Base-by-base conservation (phyloP, 129 eudicot genomes). In the Pseudognaphalium luteoalbum region DNA sequence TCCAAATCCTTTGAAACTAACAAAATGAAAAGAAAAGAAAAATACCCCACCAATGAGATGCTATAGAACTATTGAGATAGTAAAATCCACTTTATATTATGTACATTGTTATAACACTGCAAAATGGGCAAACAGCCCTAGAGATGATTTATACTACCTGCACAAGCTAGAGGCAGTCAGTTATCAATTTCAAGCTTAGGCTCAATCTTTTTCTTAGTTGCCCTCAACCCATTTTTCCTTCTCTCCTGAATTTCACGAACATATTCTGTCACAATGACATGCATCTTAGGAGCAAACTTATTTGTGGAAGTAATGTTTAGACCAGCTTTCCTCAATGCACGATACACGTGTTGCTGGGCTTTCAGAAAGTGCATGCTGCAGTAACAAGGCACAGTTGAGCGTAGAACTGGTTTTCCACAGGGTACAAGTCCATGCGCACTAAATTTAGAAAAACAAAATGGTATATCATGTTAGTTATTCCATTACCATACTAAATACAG, bases 311-410 rank as follows among this genome's bases (percentile, higher is more conserved):
- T 70, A 47, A 73, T 60, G 42, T 73, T 80, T 17, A 82, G 81
- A 58, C 92, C 87, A 29, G 87, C 87, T 44, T 80, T 87, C 82
- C 68, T 87, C 85, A 87, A 74, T 22, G 89, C 92, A 37, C 84
- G 92, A 16, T 59, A 67, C 30, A 82, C 79, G 32, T 87, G 84
- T 39, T 82, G 80, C 65, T 85, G 88, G 50, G 88, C 87, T 79
- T 82, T 85, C 68, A 72, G 71, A 59, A 73, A 66, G 73, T 87
- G 92, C 9, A 62, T 35, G 74, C 81, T 66, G 78, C 92, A 87
- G 15, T 76, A 77, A 19, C 85, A 85, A 60, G 92, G 89, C 42
- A 87, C 80, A 4, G 70, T 77, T 10, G 89, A 73, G 25, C 85
- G 84, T 41, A 87, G 70, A 16, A 85, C 86, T 17, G 89, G 92